phyloP scores from a whole-genome alignment of 345 rosid genomes.

The Linum trigynum region DNA sequence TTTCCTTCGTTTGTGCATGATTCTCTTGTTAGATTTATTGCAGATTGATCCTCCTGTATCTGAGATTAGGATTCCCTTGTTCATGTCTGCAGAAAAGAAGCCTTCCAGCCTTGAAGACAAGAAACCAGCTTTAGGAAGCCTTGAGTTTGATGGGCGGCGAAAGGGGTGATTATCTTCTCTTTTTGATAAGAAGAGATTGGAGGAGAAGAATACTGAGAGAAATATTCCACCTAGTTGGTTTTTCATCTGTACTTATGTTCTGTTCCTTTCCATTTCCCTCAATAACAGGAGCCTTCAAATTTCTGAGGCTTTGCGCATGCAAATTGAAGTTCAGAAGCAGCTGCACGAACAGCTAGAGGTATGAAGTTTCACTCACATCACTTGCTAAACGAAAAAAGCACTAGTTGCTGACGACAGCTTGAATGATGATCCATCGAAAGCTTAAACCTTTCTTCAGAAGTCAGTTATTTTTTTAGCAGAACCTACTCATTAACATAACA shows the following conservation, averaged over 20 bases:
- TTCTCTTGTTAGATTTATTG: background rate
- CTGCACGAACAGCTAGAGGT: constrained; percentile 87
- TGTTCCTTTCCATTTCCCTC: constrained; percentile 1
- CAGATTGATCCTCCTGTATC: background rate
- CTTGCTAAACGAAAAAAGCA: background rate
- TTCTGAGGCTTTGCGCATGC: constrained; percentile 66
- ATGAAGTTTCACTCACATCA: background rate
- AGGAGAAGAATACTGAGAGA: background rate
- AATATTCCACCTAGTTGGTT: constrained; percentile 7
- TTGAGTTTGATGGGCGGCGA: constrained; percentile 41
- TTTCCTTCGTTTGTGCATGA: background rate
- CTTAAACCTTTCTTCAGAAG: background rate
- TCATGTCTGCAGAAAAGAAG: constrained; percentile 35
- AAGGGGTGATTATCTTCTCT: constrained; percentile 35
- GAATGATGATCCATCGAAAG: too few relatives aligned
- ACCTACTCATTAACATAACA: background rate
- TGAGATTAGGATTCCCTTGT: constrained; percentile 4
- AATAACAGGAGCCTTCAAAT: constrained; percentile 37
- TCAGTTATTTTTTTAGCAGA: background rate
- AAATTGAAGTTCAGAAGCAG: constrained; percentile 82
- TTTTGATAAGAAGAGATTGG: background rate
- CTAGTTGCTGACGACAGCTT: too few relatives aligned
- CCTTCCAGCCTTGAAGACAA: constrained; percentile 50
- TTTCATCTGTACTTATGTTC: background rate
- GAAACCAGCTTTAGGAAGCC: constrained; percentile 35